Evolutionary conservation across 495 filamentous ascomycete species (phyloP).

Genomic region (Aspergillus haitiensis): DNA sequence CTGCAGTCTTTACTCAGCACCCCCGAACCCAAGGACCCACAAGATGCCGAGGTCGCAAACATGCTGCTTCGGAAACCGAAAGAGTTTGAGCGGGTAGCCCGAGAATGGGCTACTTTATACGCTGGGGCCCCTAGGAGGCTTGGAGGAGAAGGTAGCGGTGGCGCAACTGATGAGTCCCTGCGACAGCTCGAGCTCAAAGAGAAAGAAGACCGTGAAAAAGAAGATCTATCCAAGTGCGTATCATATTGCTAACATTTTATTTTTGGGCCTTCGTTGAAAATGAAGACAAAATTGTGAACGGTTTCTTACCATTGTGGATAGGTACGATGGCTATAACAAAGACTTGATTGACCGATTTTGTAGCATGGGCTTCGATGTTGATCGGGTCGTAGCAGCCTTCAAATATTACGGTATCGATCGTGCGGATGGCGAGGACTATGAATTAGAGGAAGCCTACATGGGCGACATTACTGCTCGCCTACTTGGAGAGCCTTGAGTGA

Average conservation of each 20-base stretch:
- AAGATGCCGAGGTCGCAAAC: constrained; percentile 91
- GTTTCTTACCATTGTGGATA: constrained; percentile 34
- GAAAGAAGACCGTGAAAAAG: constrained; percentile 39
- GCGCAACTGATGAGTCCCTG: constrained; percentile 48
- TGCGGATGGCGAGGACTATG: constrained; percentile 74
- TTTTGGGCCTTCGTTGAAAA: background rate
- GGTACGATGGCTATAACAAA: constrained; percentile 88
- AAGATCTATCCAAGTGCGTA: constrained; percentile 48
- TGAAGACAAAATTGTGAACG: background rate
- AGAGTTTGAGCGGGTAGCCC: constrained; percentile 77
- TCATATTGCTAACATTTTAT: background rate
- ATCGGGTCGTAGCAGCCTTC: constrained; percentile 82
- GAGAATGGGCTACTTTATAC: constrained; percentile 85
- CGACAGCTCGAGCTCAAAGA: constrained; percentile 50
- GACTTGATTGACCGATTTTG: constrained; percentile 85
- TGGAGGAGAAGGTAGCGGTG: constrained; percentile 50
- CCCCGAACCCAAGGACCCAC: constrained; percentile 94
- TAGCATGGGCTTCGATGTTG: constrained; percentile 92
- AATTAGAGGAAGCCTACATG: constrained; percentile 81
- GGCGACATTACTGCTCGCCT: constrained; percentile 85
- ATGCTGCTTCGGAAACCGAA: constrained; percentile 81
- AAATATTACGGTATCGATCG: constrained; percentile 77
- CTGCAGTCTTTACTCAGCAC: constrained; percentile 89
- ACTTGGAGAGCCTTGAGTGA: constrained; percentile 66
- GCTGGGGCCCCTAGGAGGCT: constrained; percentile 71